Conservation (phyloP, 805 yeast genomes). For the Pichia gijzeniarum region DNA sequence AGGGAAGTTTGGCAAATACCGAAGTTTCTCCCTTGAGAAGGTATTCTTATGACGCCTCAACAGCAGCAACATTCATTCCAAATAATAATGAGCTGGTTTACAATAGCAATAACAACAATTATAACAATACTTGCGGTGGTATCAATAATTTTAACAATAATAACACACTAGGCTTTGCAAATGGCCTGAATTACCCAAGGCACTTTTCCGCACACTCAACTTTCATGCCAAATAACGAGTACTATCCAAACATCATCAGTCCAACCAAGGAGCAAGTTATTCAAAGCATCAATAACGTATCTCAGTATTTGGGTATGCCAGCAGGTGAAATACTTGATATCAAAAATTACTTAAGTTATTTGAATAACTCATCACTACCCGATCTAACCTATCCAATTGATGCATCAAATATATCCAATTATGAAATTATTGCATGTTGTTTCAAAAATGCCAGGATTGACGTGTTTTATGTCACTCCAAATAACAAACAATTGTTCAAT, state of each 20-base stretch:
- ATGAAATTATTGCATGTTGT: slow-evolving; percentile 52
- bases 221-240: too few relatives aligned
- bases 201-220: neutral
- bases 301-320: slow-evolving; percentile 25
- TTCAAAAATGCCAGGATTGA: slow-evolving; percentile 79
- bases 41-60: slow-evolving; percentile 22
- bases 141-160: too few relatives aligned
- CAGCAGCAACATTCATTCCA: slow-evolving; percentile 13
- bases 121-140: neutral
- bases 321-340: slow-evolving; percentile 21
- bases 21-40: slow-evolving; percentile 22
- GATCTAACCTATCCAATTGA: slow-evolving; percentile 4
- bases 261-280: slow-evolving; percentile 20
- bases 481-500: slow-evolving; percentile 18
- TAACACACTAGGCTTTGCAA: slow-evolving; percentile 17
- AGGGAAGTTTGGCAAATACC: slow-evolving; percentile 13
- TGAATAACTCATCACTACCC: slow-evolving; percentile 25
- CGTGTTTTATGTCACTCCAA: slow-evolving; percentile 57
- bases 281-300: slow-evolving; percentile 24
- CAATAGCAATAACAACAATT: neutral
- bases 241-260: neutral
- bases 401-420: slow-evolving; percentile 5
- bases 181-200: slow-evolving; percentile 9
- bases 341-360: slow-evolving; percentile 18
- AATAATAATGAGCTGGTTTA: slow-evolving; percentile 1